Conservation (phyloP, 495 filamentous ascomycete species). For the Margaritispora aquatica region DNA sequence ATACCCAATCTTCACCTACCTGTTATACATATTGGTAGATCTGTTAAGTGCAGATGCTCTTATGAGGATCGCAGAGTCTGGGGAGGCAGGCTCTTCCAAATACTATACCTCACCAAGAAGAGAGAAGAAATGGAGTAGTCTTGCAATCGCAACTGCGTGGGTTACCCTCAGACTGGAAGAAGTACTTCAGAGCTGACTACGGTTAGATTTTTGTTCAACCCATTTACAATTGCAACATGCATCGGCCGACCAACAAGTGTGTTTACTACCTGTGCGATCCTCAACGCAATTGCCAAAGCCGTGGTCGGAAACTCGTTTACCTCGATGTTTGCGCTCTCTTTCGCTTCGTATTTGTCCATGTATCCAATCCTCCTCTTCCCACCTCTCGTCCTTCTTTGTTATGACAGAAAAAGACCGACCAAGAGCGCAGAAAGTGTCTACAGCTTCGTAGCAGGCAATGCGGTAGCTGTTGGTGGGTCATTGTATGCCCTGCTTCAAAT, state of each 20-base stretch:
- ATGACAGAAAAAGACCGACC: conserved; percentile 51
- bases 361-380: conserved; percentile 85
- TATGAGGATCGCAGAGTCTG: conserved; percentile 74
- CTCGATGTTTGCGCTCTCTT: conserved; percentile 77
- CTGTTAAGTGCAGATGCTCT: conserved; percentile 79
- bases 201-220: conserved; percentile 82
- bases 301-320: conserved; percentile 66
- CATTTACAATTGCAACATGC: conserved; percentile 89
- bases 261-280: conserved; percentile 83
- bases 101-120: conserved; percentile 74
- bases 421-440: conserved; percentile 25
- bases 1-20: conserved; percentile 63
- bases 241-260: conserved; percentile 87
- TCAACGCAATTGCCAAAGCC: conserved; percentile 78
- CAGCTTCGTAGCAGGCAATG: conserved; percentile 46
- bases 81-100: conserved; percentile 63
- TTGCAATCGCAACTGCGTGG: conserved; percentile 75
- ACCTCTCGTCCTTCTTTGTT: conserved; percentile 74
- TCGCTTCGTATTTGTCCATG: conserved; percentile 86
- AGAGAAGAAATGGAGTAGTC: conserved; percentile 67
- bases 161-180: conserved; percentile 5
- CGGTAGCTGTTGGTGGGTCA: conserved; percentile 39
- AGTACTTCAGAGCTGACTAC: conserved; percentile 1
- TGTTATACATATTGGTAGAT: conserved; percentile 80
- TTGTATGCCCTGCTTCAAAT: conserved; percentile 53